phyloP scores from a whole-genome alignment of 202 grass and related monocot species.

The Eragrostis tef region DNA sequence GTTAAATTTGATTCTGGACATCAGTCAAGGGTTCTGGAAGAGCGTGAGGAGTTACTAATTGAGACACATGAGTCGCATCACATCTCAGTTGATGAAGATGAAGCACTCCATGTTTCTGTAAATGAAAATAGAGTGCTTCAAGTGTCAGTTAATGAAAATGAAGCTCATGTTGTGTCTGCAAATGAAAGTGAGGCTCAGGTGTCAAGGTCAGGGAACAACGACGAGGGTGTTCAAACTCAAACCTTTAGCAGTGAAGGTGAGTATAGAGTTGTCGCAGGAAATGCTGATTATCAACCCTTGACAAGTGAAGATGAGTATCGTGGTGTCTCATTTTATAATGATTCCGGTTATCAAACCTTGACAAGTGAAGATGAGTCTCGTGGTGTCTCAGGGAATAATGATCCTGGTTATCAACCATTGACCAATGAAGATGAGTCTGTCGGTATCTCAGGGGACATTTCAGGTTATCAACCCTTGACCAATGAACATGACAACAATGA shows the following conservation, averaged over 20 bases:
- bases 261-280: too few species aligned
- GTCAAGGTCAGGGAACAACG: constrained; percentile 24
- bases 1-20: constrained; percentile 50
- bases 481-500: constrained; percentile 35
- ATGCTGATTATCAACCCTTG: background rate
- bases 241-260: too few species aligned
- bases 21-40: constrained; percentile 32
- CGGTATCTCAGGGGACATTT: background rate
- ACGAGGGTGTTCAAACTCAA: background rate
- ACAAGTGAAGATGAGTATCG: background rate
- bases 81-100: constrained; percentile 26
- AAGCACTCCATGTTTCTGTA: constrained; percentile 17
- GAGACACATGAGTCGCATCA: constrained; percentile 39
- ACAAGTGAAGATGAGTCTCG: background rate
- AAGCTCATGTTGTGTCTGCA: constrained; percentile 7
- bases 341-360: background rate
- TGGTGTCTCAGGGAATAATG: too few species aligned
- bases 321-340: too few species aligned
- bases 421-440: constrained; percentile 7
- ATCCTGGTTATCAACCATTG: background rate
- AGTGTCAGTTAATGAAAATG: constrained; percentile 34
- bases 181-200: constrained; percentile 34
- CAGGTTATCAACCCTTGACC: constrained; percentile 32
- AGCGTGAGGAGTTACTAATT: constrained; percentile 36
- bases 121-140: constrained; percentile 24